Evolutionary conservation across 1,284 basidiomycete genomes (phyloP).

Genomic region (Tausonia pullulans): DNA sequence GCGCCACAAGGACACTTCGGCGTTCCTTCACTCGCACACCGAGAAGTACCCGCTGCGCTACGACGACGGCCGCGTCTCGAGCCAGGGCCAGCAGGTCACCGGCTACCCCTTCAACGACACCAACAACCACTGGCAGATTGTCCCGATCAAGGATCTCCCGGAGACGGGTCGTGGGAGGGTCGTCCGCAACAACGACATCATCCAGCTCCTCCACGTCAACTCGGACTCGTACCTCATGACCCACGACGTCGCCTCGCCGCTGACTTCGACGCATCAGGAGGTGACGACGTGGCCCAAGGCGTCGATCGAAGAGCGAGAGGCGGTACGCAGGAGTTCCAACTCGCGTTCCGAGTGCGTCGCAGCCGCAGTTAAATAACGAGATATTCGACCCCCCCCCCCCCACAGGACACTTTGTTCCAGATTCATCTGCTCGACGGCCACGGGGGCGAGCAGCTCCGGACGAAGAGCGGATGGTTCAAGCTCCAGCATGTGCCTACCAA

Average conservation of each 20-base stretch:
- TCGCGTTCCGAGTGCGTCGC: too few relatives aligned
- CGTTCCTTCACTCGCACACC: conserved; percentile 83
- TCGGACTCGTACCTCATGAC: conserved; percentile 77
- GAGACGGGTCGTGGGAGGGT: conserved; percentile 77
- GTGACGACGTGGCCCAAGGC: conserved; percentile 80
- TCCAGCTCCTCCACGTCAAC: conserved; percentile 80
- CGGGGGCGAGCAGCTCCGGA: conserved; percentile 73
- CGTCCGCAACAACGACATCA: conserved; percentile 75
- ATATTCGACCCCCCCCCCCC: neutral
- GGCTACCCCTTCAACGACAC: conserved; percentile 85
- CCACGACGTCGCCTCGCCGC: conserved; percentile 93
- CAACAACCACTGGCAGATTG: conserved; percentile 93
- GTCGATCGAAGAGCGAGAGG: conserved; percentile 49
- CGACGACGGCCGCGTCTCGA: conserved; percentile 90
- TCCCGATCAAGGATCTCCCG: conserved; percentile 84
- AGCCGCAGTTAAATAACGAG: too few relatives aligned
- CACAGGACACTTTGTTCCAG: conserved; percentile 76
- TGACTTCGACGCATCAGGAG: conserved; percentile 97
- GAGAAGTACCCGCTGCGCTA: conserved; percentile 88
- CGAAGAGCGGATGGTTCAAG: conserved; percentile 80
- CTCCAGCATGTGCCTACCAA: conserved; percentile 79
- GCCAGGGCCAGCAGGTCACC: conserved; percentile 98
- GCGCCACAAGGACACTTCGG: conserved; percentile 84
- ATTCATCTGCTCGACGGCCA: conserved; percentile 58
- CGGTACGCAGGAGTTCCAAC: too few relatives aligned